phyloP scores from a whole-genome alignment of 2,329 filamentous ascomycete genomes.

The Neophaeococcomyces mojaviensis region DNA sequence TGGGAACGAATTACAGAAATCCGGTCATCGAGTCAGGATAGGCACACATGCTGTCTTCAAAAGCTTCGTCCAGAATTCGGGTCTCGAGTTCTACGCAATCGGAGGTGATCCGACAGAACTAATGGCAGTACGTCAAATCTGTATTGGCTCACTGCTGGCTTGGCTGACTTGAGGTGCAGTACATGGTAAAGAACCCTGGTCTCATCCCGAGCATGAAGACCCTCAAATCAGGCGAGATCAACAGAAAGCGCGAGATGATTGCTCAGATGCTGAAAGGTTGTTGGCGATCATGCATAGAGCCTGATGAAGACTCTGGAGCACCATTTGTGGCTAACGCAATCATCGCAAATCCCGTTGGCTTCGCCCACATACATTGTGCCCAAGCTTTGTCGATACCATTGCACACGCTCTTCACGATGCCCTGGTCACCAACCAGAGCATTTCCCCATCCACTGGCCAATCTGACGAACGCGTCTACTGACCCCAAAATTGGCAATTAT shows the following conservation, averaged over 20 bases:
- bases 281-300: conserved; percentile 33
- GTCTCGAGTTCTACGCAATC: conserved; percentile 50
- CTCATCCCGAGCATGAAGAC: conserved; percentile 32
- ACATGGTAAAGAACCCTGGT: conserved; percentile 43
- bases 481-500: conserved; percentile 33
- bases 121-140: conserved; percentile 29
- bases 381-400: conserved; percentile 42
- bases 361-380: conserved; percentile 46
- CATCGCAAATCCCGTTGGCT: conserved; percentile 47
- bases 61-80: conserved; percentile 44
- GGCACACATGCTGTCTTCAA: conserved; percentile 50
- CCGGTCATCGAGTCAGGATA: conserved; percentile 49
- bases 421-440: conserved; percentile 36
- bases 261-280: conserved; percentile 31
- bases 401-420: conserved; percentile 48
- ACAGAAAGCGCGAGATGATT: conserved; percentile 27
- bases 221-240: conserved; percentile 28
- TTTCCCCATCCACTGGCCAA: conserved; percentile 46
- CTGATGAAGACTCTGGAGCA: conserved; percentile 15
- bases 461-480: conserved; percentile 29
- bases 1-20: conserved; percentile 42
- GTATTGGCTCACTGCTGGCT: not conserved
- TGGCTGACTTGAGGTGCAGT: conserved; percentile 15
- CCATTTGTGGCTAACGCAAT: conserved; percentile 48
- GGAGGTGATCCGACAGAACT: conserved; percentile 47